Conservation (phyloP, 164 flowering plant species). For the Hamamelis virginiana region DNA sequence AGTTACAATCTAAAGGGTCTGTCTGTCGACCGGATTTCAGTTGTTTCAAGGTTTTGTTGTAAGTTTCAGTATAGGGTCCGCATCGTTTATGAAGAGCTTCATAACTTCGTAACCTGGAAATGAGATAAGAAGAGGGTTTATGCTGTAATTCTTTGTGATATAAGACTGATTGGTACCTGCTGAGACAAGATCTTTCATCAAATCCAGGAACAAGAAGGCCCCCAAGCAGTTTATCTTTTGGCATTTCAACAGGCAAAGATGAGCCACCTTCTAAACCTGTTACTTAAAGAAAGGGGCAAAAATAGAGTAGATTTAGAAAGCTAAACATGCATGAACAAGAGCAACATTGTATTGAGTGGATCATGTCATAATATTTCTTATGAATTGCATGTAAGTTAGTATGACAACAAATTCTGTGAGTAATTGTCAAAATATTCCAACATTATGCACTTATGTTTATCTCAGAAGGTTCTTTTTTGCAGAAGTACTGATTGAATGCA, state of each 20-base stretch:
- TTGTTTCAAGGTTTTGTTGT: constrained; percentile 47
- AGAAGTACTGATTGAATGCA: too few species aligned
- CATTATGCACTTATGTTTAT: too few species aligned
- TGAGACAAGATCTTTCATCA: constrained; percentile 64
- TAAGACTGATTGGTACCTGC: constrained; percentile 55
- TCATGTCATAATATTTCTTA: too few species aligned
- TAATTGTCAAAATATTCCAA: too few species aligned
- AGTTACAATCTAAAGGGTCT: constrained; percentile 47
- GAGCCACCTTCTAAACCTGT: constrained; percentile 27
- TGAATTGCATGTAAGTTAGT: too few species aligned
- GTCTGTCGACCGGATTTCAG: constrained; percentile 40
- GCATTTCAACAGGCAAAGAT: constrained; percentile 20
- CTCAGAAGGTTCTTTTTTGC: too few species aligned
- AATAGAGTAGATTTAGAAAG: neutral
- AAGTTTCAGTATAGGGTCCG: constrained; percentile 65
- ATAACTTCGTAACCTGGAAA: constrained; percentile 57
- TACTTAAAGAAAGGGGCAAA: neutral
- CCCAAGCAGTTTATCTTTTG: constrained; percentile 47
- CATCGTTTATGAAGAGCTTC: constrained; percentile 75
- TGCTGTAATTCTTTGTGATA: constrained; percentile 39
- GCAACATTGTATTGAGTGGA: too few species aligned
- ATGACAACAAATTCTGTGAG: too few species aligned
- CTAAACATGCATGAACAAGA: too few species aligned
- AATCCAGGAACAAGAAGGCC: constrained; percentile 62
- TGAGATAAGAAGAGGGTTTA: constrained; percentile 60